phyloP scores from a whole-genome alignment of 2,329 filamentous ascomycete species.

The Talaromyces sp. region DNA sequence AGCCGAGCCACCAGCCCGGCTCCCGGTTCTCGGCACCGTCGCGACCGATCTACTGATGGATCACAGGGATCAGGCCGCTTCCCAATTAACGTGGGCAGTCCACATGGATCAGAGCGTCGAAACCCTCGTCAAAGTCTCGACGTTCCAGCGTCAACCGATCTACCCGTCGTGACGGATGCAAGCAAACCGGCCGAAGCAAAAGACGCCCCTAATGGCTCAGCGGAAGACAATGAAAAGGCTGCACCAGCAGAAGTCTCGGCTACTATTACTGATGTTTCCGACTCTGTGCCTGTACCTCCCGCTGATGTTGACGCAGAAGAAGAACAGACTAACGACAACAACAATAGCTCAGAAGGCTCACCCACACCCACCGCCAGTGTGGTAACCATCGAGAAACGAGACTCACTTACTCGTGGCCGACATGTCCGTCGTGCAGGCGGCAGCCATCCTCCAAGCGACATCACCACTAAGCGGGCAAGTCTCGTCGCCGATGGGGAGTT shows the following conservation, averaged over 20 bases:
- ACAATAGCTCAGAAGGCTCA: constrained; percentile 27
- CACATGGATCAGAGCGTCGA: constrained; percentile 48
- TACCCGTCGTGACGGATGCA: neutral
- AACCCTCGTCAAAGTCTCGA: constrained; percentile 67
- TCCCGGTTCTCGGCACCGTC: constrained; percentile 56
- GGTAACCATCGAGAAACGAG: constrained; percentile 54
- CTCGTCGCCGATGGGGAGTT: constrained; percentile 36
- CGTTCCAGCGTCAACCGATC: constrained; percentile 62
- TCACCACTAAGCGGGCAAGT: constrained; percentile 30
- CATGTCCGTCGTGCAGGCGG: constrained; percentile 48
- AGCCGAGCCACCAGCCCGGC: constrained; percentile 68
- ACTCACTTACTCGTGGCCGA: constrained; percentile 55
- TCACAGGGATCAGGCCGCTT: constrained; percentile 77
- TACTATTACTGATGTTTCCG: neutral
- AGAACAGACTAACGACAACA: constrained; percentile 24
- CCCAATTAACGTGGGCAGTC: constrained; percentile 67
- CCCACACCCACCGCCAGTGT: constrained; percentile 29
- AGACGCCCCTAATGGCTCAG: constrained; percentile 26
- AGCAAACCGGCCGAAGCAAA: constrained; percentile 18
- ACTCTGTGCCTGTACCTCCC: constrained; percentile 6
- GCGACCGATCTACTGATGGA: constrained; percentile 68
- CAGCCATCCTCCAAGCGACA: constrained; percentile 35
- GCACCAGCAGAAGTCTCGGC: constrained; percentile 23
- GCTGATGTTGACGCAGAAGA: constrained; percentile 19
- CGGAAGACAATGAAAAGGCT: constrained; percentile 22